These are phyloP conservation scores for Coniferiporia weirii DNA, from an alignment of 1,284 basidiomycete genomes.

Conservation along the genomic window DNA sequence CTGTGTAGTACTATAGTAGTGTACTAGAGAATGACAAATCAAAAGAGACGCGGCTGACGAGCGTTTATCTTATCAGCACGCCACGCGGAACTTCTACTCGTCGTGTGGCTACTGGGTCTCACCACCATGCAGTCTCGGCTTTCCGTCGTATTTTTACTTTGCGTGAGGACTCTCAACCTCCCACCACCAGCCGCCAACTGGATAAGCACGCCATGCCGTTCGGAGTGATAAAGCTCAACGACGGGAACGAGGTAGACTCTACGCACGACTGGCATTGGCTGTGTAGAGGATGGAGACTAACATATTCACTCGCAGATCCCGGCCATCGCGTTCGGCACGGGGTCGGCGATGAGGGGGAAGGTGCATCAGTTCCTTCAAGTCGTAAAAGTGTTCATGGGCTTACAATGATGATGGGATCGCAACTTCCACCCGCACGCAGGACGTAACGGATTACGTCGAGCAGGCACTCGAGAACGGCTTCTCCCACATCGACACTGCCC, in stretches of 20 bases:
- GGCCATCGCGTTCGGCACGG: conserved; percentile 51
- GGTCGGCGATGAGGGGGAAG: conserved; percentile 40
- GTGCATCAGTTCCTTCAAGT: conserved; percentile 2
- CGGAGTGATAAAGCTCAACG: conserved; percentile 41
- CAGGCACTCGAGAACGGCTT: conserved; percentile 30
- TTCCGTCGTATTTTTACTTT: neutral
- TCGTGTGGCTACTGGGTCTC: neutral
- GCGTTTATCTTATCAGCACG: neutral
- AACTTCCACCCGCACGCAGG: conserved; percentile 18
- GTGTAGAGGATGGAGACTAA: neutral
- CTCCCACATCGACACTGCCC: conserved; percentile 28
- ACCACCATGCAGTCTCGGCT: neutral
- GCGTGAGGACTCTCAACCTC: neutral
- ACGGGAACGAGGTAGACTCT: conserved; percentile 38
- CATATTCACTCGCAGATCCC: conserved; percentile 39
- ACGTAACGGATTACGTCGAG: conserved; percentile 34
- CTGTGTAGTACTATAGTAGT: no score
- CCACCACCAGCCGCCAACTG: neutral
- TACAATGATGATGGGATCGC: neutral
- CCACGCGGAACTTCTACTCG: neutral
- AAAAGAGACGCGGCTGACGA: neutral
- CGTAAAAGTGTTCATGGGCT: neutral
- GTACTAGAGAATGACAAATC: no score
- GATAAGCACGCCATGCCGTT: conserved; percentile 41
- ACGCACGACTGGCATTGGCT: neutral